Evolutionary conservation across 306 rosid genomes (phyloP).

Genomic region (Lathyrus tuberosus): DNA sequence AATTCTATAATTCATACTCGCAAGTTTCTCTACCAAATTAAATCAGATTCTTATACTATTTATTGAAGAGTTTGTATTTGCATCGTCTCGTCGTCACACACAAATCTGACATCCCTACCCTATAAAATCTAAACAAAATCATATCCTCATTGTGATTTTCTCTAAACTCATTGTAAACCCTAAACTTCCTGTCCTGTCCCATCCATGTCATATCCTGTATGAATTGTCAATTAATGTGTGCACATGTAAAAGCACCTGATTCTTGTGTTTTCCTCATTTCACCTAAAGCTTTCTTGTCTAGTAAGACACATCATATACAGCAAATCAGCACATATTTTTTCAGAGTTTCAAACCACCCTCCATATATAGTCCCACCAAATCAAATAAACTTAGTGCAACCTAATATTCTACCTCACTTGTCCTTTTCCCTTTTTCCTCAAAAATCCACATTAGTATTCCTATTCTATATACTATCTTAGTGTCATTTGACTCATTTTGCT

Average conservation of each 20-base stretch:
- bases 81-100: no score
- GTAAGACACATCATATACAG: constrained; percentile 36
- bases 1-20: no score
- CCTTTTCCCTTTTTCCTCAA: constrained; percentile 20
- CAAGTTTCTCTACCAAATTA: no score
- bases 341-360: constrained; percentile 40
- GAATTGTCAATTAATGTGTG: neutral
- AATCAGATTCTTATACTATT: no score
- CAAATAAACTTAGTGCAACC: constrained; percentile 44
- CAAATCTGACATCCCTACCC: no score
- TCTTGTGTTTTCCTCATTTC: constrained; percentile 27
- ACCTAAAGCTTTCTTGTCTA: constrained; percentile 17
- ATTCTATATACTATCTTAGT: constrained; percentile 24
- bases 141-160: no score
- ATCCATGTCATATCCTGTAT: neutral
- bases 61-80: no score
- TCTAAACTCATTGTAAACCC: no score
- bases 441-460: neutral
- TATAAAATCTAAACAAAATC: no score
- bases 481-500: constrained; percentile 54
- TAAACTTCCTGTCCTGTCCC: neutral
- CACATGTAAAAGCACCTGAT: constrained; percentile 16
- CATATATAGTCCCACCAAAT: constrained; percentile 55
- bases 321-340: constrained; percentile 34
- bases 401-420: constrained; percentile 39